Percentiles rank a stretch among this genome's conserved stretches.
These are phyloP conservation scores for Hibiscus mutabilis DNA, from an alignment of 345 rosid genomes.

Conservation along the genomic window DNA sequence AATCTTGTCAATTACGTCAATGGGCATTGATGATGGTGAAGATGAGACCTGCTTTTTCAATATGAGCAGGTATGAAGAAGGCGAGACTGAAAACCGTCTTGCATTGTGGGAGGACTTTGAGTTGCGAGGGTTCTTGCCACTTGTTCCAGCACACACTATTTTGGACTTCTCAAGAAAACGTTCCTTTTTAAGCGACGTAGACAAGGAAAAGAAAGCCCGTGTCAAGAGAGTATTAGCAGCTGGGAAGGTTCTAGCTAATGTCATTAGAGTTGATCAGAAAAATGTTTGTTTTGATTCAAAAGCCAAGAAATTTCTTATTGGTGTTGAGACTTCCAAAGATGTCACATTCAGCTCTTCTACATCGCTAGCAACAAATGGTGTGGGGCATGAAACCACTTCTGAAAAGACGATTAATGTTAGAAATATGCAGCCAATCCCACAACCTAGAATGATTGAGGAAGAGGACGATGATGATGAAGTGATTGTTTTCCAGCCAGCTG, in stretches of 20 bases:
- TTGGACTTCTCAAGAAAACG: conserved; percentile 80
- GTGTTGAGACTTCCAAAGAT: conserved; percentile 50
- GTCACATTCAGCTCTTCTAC: conserved; percentile 22
- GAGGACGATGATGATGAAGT: conserved; percentile 78
- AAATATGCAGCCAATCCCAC: conserved; percentile 30
- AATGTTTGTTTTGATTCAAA: conserved; percentile 57
- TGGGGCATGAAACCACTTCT: conserved; percentile 30
- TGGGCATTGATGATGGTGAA: conserved; percentile 52
- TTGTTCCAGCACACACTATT: conserved; percentile 81
- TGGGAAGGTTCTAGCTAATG: conserved; percentile 62
- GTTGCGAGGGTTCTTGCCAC: conserved; percentile 81
- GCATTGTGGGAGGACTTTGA: conserved; percentile 95
- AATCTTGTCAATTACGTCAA: conserved; percentile 42
- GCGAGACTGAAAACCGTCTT: conserved; percentile 78
- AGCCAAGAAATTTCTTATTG: conserved; percentile 68
- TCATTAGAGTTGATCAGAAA: conserved; percentile 58
- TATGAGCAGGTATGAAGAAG: conserved; percentile 87
- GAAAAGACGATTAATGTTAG: conserved; percentile 23
- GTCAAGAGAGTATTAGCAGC: conserved; percentile 78
- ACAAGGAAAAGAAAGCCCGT: conserved; percentile 64
- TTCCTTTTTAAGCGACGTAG: conserved; percentile 49
- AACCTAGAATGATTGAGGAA: conserved; percentile 45
- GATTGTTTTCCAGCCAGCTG: conserved; percentile 91
- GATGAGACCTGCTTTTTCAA: conserved; percentile 65
- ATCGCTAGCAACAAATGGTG: conserved; percentile 24